A percentile compares a stretch with the other conserved stretches of the same genome.
phyloP scores from a whole-genome alignment of 2,329 filamentous ascomycete genomes.

The Trichoderma sp. region DNA sequence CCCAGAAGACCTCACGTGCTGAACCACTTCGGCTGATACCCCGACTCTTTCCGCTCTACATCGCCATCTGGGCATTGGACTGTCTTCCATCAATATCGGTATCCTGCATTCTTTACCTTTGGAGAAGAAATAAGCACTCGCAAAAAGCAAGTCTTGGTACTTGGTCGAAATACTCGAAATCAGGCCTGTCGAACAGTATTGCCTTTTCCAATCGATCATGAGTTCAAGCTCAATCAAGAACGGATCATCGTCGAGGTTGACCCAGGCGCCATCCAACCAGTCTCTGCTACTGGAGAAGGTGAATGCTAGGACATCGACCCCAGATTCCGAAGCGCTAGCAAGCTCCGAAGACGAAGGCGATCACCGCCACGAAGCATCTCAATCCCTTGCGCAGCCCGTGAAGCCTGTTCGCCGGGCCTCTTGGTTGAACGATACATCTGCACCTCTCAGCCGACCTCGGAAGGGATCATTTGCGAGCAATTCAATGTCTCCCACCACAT shows the following conservation, averaged over 20 bases:
- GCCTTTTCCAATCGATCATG: conserved; percentile 42
- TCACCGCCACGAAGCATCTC: conserved; percentile 56
- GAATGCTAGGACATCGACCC: conserved; percentile 79
- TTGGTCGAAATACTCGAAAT: not conserved
- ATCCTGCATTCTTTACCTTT: not conserved
- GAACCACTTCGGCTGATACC: not conserved
- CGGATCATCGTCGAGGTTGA: conserved; percentile 51
- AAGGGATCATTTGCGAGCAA: conserved; percentile 76
- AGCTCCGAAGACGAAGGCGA: conserved; percentile 94
- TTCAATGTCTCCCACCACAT: conserved; percentile 76
- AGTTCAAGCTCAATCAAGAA: conserved; percentile 54
- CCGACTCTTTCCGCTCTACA: not conserved
- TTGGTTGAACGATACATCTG: conserved; percentile 83
- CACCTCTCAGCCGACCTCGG: conserved; percentile 61
- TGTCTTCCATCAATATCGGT: not conserved
- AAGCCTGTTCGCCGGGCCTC: conserved; percentile 73
- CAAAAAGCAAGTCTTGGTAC: not conserved
- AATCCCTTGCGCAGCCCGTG: conserved; percentile 50
- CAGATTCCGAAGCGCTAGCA: conserved; percentile 89
- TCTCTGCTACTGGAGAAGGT: conserved; percentile 73
- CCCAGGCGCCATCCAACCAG: conserved; percentile 58
- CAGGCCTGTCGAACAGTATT: not conserved
- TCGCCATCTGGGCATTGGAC: conserved; percentile 20
- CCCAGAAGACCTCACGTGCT: conserved; percentile 13
- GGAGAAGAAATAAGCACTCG: not conserved